Evolutionary conservation across 768 basidiomycete species (phyloP).

Genomic region (Tulasnella sp.): DNA sequence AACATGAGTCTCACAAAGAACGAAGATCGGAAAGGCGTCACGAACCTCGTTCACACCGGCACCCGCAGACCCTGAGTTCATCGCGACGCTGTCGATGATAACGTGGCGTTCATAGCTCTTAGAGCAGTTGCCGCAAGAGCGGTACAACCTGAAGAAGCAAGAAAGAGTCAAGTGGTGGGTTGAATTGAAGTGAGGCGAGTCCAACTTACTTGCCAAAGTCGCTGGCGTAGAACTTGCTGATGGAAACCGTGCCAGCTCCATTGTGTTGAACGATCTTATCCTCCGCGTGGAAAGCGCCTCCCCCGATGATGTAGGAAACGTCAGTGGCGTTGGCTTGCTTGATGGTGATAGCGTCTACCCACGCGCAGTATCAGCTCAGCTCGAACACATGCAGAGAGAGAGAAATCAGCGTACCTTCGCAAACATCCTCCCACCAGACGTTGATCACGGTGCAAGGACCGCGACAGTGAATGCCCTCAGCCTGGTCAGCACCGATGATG

Average conservation of each 20-base stretch:
- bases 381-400: background rate
- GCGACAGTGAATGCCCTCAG: conserved; percentile 9
- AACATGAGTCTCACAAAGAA: background rate
- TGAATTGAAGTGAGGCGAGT: background rate
- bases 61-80: background rate
- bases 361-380: background rate
- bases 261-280: conserved; percentile 15
- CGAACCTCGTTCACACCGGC: background rate
- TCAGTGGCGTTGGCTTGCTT: background rate
- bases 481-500: conserved; percentile 1
- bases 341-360: background rate
- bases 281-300: conserved; percentile 9
- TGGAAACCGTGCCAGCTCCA: background rate
- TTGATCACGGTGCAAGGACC: background rate
- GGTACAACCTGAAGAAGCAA: conserved; percentile 5
- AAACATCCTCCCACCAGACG: conserved; percentile 12
- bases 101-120: background rate
- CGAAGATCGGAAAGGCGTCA: background rate
- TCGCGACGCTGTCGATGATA: background rate
- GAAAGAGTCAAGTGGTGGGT: background rate
- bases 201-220: conserved; percentile 1
- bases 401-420: conserved; percentile 8
- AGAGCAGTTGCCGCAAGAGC: conserved; percentile 13
- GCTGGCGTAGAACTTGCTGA: background rate
- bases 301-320: conserved; percentile 11